phyloP scores from a whole-genome alignment of 176 grass and related monocot genomes.

The Raddia guianensis region DNA sequence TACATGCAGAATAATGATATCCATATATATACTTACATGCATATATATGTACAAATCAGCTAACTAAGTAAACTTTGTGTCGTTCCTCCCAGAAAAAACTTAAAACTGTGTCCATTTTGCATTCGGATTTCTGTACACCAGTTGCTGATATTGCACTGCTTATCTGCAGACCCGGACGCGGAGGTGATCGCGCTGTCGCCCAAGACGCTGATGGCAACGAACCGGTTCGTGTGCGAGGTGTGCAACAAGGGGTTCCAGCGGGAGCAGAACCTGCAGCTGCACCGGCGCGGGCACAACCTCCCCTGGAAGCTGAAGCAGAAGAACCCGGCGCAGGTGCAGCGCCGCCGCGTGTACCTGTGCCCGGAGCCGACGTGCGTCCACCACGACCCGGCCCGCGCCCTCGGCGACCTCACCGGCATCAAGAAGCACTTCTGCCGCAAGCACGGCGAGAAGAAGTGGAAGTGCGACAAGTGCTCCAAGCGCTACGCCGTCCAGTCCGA shows the following conservation, averaged over 20 bases:
- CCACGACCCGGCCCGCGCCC: constrained; percentile 86
- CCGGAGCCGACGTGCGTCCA: constrained; percentile 95
- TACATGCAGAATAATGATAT: background rate
- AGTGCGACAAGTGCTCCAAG: constrained; percentile 99
- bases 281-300: constrained; percentile 94
- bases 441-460: constrained; percentile 99
- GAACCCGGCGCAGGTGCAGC: constrained; percentile 62
- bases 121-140: too few relatives aligned
- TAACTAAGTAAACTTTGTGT: background rate
- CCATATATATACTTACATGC: background rate
- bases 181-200: constrained; percentile 98
- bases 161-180: constrained; percentile 70
- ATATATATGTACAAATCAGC: constrained; percentile 2
- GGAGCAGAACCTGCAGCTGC: constrained; percentile 98
- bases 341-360: constrained; percentile 92
- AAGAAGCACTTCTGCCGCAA: constrained; percentile 99
- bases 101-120: too few relatives aligned
- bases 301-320: constrained; percentile 99
- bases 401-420: constrained; percentile 97
- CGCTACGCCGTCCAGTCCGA: constrained; percentile 97
- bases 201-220: constrained; percentile 91
- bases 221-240: constrained; percentile 97
- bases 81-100: too few relatives aligned
- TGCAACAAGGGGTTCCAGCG: constrained; percentile 99
- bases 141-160: too few relatives aligned